Base-by-base conservation (phyloP, 768 basidiomycete genomes). In the Pleurotus tuber-regium region DNA sequence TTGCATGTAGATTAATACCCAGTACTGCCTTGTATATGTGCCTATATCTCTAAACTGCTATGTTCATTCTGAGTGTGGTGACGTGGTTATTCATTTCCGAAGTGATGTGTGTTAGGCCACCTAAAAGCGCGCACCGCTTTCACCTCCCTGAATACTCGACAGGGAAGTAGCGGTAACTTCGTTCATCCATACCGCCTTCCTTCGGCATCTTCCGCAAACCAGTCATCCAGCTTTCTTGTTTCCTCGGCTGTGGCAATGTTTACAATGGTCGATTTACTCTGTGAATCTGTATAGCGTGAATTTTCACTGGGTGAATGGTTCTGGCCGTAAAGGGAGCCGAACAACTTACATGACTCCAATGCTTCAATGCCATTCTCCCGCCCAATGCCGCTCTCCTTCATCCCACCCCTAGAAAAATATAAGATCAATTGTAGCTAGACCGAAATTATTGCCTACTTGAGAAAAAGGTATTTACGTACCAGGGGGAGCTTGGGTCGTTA, bases 381-480 rank as follows among this genome's bases (percentile, higher is more conserved):
- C 4, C 92, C 91, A 47, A 91, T 86, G 1, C 91, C 91, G 59
- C 90, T 92, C 57, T 87, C 86, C 64, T 92, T 92, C 89, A 92
- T 89, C 4, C 90, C 90, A 16, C 90, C 90, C 89, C 88, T 88
- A 54, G n/a, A 30, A 39, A 5, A 38, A 25, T n/a, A 28, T 10
- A 26, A 54, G 29, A 38, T 41, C 11, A 33, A 41, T 26, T 2
- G 11, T 52, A 47, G 41, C 43, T 43, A 50, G 35, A 33, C 18
- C n/a, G 12, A 29, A 31, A 14, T 36, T 26, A 10, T 19, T 11
- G 23, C 4, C 16, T 18, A 46, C 10, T 11, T 50, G 6, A 23
- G 29, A n/a, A 31, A 25, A 26, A 7, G 4, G 25, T 9, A 6
- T 18, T 25, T 30, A 63, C 78, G 31, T 62, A 89, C 91, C 92